These are phyloP conservation scores for Erysimum cheiranthoides DNA, from an alignment of 345 rosid species.

Conservation along the genomic window DNA sequence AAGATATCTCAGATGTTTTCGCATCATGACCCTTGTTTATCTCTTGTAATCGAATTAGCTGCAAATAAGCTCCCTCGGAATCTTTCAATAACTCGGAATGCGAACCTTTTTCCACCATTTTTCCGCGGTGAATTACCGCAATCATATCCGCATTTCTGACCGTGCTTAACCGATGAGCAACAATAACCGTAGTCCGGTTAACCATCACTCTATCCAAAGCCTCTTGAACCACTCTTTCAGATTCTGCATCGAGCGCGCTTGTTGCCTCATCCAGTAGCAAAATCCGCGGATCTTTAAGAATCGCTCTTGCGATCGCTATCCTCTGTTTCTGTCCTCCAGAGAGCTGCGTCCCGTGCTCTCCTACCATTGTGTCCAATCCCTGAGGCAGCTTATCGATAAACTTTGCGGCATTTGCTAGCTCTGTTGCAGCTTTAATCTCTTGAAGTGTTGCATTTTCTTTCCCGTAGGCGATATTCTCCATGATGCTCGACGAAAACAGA, in stretches of 20 bases:
- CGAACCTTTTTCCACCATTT: slow-evolving; percentile 81
- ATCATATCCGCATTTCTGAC: slow-evolving; percentile 72
- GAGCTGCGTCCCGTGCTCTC: slow-evolving; percentile 92
- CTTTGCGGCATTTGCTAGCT: slow-evolving; percentile 78
- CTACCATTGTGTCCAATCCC: slow-evolving; percentile 89
- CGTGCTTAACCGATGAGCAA: slow-evolving; percentile 88
- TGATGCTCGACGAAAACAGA: slow-evolving; percentile 69
- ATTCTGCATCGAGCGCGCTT: slow-evolving; percentile 89
- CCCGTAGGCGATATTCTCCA: slow-evolving; percentile 76
- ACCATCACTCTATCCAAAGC: slow-evolving; percentile 85
- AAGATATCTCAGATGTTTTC: neutral
- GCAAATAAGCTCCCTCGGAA: slow-evolving; percentile 82
- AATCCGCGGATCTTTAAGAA: slow-evolving; percentile 75
- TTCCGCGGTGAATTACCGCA: slow-evolving; percentile 81
- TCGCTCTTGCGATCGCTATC: slow-evolving; percentile 88
- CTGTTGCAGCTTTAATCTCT: slow-evolving; percentile 71
- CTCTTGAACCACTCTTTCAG: slow-evolving; percentile 84
- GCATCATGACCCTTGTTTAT: slow-evolving; percentile 38
- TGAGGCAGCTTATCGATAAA: slow-evolving; percentile 81
- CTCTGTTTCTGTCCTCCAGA: slow-evolving; percentile 99
- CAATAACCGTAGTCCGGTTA: slow-evolving; percentile 73
- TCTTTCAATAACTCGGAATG: slow-evolving; percentile 64
- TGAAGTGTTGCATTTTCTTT: slow-evolving; percentile 74
- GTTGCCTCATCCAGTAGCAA: slow-evolving; percentile 91
- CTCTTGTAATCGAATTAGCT: slow-evolving; percentile 76